Evolutionary conservation across 257 asterid genomes (phyloP), one percentile per base, ranked within the genome.

Genomic region (Gentiana dahurica): DNA sequence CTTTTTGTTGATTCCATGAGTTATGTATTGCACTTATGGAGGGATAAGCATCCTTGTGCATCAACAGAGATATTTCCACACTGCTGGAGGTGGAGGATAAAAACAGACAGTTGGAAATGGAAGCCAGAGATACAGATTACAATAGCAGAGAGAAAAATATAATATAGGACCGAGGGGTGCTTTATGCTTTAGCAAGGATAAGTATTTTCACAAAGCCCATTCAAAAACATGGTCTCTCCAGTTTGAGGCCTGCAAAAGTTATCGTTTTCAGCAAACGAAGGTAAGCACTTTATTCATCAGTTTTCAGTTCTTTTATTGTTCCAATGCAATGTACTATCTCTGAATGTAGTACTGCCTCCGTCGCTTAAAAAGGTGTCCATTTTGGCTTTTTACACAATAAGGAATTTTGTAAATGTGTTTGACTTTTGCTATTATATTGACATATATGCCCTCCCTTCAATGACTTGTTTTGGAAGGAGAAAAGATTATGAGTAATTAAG

Each of bases 151-250:
- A 83, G 71, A 77, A 74, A 80, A 65, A 73, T 93, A 82, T 64
- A 53, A 73, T 43, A 57, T 49, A 37, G 94, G 82, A 64, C 93
- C 79, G 65, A 89, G 66, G 77, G 59, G 75, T 67, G 57, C 88
- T 65, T 51, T 75, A 33, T 82, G 65, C 74, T 69, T 79, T 59
- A 77, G 77, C 73, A 91, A 88, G 73, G 76, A 80, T 57, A 34
- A 63, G 68, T 15, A 15, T 15, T 15, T 15, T 15, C 24, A 73
- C 71, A 49, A 92, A 92, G 70, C 81, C 97, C 69, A 88, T 92
- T 75, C 94, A 88, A 64, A 97, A 88, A 67, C 99, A 88, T 57
- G 97, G 88, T 71, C 95, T 92, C 66, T 85, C 97, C 12, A 79
- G 80, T 73, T 81, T 65, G 81, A 81, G 64, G 59, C 81, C 71